Conservation (phyloP, 1,284 basidiomycete species). For the Microbotryum saponariae region DNA sequence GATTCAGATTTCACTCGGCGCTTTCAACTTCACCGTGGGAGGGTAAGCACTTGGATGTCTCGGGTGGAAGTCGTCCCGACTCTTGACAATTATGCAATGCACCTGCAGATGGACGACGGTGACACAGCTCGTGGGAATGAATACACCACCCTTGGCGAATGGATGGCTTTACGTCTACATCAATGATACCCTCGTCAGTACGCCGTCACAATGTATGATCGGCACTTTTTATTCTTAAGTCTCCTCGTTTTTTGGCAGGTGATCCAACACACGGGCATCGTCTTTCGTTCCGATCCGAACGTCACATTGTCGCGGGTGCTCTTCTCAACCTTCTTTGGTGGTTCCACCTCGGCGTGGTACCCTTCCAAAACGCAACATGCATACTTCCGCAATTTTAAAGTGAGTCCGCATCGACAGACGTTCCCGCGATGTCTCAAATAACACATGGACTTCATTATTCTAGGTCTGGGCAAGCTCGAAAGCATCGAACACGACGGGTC, state of each 20-base stretch:
- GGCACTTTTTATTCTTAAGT: too few relatives aligned
- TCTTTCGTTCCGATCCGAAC: conserved; percentile 6
- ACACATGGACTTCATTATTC: too few relatives aligned
- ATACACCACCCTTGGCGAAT: conserved; percentile 20
- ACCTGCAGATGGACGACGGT: conserved; percentile 20
- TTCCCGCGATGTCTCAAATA: background rate
- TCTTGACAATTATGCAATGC: background rate
- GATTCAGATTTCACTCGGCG: conserved; percentile 11
- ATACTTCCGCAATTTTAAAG: conserved; percentile 14
- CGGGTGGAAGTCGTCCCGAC: background rate
- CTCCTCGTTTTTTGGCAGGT: background rate
- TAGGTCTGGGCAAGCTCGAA: conserved; percentile 7
- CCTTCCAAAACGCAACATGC: background rate
- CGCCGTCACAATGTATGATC: too few relatives aligned
- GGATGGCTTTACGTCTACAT: conserved; percentile 21
- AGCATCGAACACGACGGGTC: conserved; percentile 15
- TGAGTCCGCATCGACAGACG: background rate
- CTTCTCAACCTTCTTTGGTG: conserved; percentile 29
- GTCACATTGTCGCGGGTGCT: conserved; percentile 19
- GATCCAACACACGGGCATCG: conserved; percentile 15
- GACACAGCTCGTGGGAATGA: conserved; percentile 25
- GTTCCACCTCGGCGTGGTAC: background rate
- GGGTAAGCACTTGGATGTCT: background rate
- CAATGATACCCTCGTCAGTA: conserved; percentile 12
- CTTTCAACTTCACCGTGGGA: conserved; percentile 8